phyloP scores from a whole-genome alignment of 306 rosid genomes.

The Corylus avellana region DNA sequence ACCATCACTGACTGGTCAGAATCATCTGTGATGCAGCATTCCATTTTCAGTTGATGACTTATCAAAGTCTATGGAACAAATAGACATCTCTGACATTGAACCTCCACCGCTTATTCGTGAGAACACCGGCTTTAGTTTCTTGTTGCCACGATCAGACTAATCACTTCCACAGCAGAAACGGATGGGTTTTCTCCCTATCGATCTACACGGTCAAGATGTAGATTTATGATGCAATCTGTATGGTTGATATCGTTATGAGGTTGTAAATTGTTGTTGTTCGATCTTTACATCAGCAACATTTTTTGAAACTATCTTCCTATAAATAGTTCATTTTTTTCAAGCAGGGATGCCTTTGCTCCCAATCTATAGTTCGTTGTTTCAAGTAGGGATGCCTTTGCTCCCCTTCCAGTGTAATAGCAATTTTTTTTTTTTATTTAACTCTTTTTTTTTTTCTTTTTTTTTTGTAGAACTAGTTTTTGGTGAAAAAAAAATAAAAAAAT shows the following conservation, averaged over 20 bases:
- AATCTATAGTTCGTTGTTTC: too few species aligned
- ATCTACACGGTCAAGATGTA: slow-evolving; percentile 11
- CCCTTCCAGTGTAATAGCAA: too few species aligned
- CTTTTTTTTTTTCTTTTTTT: too few species aligned
- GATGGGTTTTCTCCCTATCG: slow-evolving; percentile 18
- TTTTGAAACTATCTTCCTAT: neutral
- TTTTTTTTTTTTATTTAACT: too few species aligned
- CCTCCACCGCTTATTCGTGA: slow-evolving; percentile 53
- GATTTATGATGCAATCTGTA: slow-evolving; percentile 14
- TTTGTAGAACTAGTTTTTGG: too few species aligned
- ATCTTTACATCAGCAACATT: slow-evolving; percentile 23
- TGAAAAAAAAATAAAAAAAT: too few species aligned
- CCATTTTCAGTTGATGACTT: slow-evolving; percentile 66
- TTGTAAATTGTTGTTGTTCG: slow-evolving; percentile 30
- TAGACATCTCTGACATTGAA: slow-evolving; percentile 51
- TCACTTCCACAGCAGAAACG: slow-evolving; percentile 24
- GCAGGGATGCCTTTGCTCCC: slow-evolving; percentile 6
- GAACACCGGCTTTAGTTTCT: slow-evolving; percentile 60
- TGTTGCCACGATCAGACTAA: slow-evolving; percentile 54
- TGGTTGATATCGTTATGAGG: slow-evolving; percentile 14
- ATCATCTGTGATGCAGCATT: slow-evolving; percentile 44
- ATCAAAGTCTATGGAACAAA: slow-evolving; percentile 58
- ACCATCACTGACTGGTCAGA: slow-evolving; percentile 20
- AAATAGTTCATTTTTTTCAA: slow-evolving; percentile 22
- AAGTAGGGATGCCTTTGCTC: too few species aligned